These are phyloP conservation scores for Helicostylum pulchrum DNA, from an alignment of 192 early-diverging fungal genomes.

Conservation along the genomic window DNA sequence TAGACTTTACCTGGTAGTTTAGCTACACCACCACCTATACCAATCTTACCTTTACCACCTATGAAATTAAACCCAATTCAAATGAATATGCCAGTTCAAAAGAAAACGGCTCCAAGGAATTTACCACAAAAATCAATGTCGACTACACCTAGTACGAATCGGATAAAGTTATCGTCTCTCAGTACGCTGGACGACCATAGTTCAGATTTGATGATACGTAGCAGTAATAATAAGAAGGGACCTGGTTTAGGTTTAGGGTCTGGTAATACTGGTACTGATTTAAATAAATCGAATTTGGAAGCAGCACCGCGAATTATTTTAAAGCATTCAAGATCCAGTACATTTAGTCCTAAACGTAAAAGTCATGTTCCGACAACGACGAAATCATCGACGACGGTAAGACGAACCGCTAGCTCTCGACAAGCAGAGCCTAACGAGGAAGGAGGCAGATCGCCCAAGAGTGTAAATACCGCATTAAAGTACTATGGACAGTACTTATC, in stretches of 20 bases:
- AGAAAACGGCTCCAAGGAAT: not conserved
- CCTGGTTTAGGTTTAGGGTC: conserved; percentile 7
- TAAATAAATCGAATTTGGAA: not conserved
- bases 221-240: not conserved
- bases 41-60: conserved; percentile 12
- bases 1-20: conserved; percentile 34
- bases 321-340: not conserved
- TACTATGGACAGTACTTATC: conserved; percentile 70
- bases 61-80: conserved; percentile 26
- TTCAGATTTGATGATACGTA: not conserved
- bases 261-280: not conserved
- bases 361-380: not conserved
- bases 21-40: conserved; percentile 22
- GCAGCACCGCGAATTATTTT: not conserved
- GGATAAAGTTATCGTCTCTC: not conserved
- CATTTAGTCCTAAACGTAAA: not conserved
- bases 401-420: not conserved
- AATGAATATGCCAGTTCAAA: conserved; percentile 9
- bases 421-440: not conserved
- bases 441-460: conserved; percentile 28
- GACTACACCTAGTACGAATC: conserved; percentile 2
- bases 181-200: not conserved
- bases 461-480: conserved; percentile 57
- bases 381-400: not conserved
- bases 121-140: not conserved